These are phyloP conservation scores for Carex cristatella DNA, from an alignment of 176 grass and related monocot genomes.

Conservation along the genomic window DNA sequence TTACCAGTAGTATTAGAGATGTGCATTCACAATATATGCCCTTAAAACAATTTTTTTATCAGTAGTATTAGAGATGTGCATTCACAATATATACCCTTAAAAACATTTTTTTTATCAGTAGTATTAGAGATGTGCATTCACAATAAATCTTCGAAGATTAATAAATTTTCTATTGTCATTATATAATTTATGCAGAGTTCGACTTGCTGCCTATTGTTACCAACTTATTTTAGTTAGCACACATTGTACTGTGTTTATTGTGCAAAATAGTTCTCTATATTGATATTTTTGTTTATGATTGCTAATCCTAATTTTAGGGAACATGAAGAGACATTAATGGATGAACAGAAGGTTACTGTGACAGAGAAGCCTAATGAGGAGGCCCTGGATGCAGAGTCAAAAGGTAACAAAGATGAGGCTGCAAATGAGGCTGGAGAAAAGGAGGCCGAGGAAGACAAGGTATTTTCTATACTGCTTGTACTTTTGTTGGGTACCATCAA, in stretches of 20 bases:
- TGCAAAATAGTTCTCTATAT: neutral
- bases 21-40: neutral
- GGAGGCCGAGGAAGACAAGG: slow-evolving; percentile 91
- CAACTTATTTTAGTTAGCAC: neutral
- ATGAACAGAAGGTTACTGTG: slow-evolving; percentile 37
- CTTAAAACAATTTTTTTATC: neutral
- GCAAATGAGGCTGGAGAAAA: slow-evolving; percentile 43
- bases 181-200: neutral
- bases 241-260: neutral
- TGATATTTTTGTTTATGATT: neutral
- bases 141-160: neutral
- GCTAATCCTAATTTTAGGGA: slow-evolving; percentile 31
- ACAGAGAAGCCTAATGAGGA: slow-evolving; percentile 46
- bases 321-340: slow-evolving; percentile 43
- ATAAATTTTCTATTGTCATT: neutral
- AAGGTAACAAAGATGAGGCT: slow-evolving; percentile 51
- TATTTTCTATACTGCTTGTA: slow-evolving; percentile 15
- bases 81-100: neutral
- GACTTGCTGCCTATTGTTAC: neutral
- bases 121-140: neutral
- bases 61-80: neutral
- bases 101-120: neutral
- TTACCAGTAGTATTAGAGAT: neutral
- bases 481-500: neutral
- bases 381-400: slow-evolving; percentile 19